These are phyloP conservation scores for Edaphochlamys debaryana DNA, from an alignment of 139 green algal genomes.

Conservation along the genomic window DNA sequence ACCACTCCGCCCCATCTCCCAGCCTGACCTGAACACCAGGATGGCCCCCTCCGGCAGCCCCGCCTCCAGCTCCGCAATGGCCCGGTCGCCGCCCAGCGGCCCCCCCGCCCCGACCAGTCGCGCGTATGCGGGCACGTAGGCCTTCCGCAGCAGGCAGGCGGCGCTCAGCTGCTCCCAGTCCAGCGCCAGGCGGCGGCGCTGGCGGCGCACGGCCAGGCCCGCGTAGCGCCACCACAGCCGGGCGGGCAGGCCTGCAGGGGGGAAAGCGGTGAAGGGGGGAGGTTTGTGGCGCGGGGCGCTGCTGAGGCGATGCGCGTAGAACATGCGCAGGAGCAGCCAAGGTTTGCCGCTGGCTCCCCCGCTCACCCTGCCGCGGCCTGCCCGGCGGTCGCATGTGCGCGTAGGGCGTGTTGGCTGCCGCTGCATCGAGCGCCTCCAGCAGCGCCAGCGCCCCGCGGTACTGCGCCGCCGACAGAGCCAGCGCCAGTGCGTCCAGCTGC, in stretches of 20 bases:
- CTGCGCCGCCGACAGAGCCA: background rate
- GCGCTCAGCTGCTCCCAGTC: background rate
- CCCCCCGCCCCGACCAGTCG: background rate
- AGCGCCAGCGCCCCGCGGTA: background rate
- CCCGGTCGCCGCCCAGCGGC: background rate
- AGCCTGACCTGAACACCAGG: background rate
- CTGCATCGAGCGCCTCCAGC: background rate
- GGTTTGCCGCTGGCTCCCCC: no score
- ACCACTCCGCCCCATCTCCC: no score
- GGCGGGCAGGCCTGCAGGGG: background rate
- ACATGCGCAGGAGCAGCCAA: no score
- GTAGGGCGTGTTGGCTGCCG: background rate
- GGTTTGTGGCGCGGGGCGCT: background rate
- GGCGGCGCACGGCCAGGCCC: background rate
- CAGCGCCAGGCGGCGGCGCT: background rate
- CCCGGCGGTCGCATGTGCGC: background rate
- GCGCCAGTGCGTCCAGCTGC: background rate
- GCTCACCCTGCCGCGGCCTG: background rate
- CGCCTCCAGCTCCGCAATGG: background rate
- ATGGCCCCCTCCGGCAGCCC: background rate
- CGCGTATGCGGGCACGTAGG: background rate
- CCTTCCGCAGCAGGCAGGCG: background rate
- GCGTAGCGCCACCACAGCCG: background rate
- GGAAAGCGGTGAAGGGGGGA: background rate
- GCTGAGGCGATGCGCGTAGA: no score